Evolutionary conservation across 192 early-diverging fungal species (phyloP).

Genomic region (Podila clonocystis): DNA sequence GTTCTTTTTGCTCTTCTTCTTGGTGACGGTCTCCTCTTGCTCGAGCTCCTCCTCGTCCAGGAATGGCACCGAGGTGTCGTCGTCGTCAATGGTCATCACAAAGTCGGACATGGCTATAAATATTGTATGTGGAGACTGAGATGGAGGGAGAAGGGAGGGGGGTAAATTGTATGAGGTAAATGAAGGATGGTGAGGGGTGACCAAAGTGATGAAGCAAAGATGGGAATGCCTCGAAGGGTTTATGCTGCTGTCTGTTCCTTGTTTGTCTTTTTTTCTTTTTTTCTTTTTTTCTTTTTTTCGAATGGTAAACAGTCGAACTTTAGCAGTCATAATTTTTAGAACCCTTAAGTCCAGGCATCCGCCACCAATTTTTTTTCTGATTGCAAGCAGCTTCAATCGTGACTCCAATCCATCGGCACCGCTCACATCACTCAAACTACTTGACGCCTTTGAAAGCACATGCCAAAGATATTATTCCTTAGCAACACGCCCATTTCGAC

Average conservation of each 20-base stretch:
- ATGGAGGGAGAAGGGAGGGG: background rate
- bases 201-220: no score
- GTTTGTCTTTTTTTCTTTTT: slow-evolving; percentile 2
- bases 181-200: background rate
- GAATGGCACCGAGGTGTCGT: slow-evolving; percentile 63
- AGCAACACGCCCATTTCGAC: no score
- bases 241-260: background rate
- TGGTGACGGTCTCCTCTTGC: slow-evolving; percentile 38
- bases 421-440: no score
- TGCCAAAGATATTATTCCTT: no score
- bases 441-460: no score
- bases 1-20: slow-evolving; percentile 54
- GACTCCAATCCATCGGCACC: no score
- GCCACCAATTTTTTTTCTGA: no score
- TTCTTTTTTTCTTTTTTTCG: slow-evolving; percentile 4
- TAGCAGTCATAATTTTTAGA: background rate
- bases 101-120: slow-evolving; percentile 59
- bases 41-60: slow-evolving; percentile 58
- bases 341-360: no score
- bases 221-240: background rate
- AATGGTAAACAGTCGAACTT: background rate
- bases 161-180: background rate
- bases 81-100: slow-evolving; percentile 80
- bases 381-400: no score
- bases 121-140: background rate